Conservation (phyloP, 2,329 filamentous ascomycete genomes). For the Cytospora leucostoma region DNA sequence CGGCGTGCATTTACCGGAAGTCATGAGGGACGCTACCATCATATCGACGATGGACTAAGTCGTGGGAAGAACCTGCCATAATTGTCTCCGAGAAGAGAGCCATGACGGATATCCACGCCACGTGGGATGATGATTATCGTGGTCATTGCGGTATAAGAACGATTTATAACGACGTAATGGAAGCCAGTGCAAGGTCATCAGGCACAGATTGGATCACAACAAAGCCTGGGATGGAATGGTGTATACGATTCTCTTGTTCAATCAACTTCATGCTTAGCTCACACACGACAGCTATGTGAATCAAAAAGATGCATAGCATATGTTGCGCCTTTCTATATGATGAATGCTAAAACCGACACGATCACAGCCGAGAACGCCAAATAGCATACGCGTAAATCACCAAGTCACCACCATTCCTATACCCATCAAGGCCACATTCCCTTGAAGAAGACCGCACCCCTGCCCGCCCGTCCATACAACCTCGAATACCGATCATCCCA, state of each 20-base stretch:
- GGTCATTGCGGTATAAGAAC: not conserved
- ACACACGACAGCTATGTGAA: not conserved
- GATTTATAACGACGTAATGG: not conserved
- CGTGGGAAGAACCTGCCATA: not conserved
- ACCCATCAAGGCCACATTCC: conserved; percentile 26
- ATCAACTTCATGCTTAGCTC: not conserved
- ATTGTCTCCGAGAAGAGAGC: not conserved
- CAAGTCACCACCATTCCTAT: conserved; percentile 2
- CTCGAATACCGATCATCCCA: conserved; percentile 40
- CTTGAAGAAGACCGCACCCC: conserved; percentile 22
- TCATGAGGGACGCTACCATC: not conserved
- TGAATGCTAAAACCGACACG: not conserved
- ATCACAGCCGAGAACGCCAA: not conserved
- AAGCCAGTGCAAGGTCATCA: not conserved
- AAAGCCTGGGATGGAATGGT: not conserved
- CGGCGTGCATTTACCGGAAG: not conserved
- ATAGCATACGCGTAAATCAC: not conserved
- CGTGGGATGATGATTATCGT: not conserved
- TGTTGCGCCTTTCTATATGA: not conserved
- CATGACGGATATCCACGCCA: no score
- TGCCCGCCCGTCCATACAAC: conserved; percentile 34
- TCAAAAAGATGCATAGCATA: not conserved
- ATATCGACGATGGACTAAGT: not conserved
- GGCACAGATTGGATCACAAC: not conserved
- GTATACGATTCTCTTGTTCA: not conserved